Conservation (phyloP, 2,329 filamentous ascomycete species). For the Fusarium sp. region DNA sequence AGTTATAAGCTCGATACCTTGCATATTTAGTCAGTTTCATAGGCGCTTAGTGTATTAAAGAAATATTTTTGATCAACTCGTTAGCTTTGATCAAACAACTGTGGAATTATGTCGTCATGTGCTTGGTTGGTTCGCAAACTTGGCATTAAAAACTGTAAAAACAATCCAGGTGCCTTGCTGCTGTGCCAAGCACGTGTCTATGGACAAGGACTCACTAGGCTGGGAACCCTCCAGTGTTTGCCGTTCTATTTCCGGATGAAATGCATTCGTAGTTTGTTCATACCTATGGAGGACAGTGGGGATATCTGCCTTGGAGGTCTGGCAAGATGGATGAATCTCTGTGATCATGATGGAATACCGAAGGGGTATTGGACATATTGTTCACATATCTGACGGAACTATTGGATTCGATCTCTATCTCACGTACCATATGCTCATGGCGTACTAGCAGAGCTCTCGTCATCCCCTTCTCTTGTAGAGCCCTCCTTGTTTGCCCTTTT, state of each 20-base stretch:
- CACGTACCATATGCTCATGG: background rate
- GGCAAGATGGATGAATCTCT: background rate
- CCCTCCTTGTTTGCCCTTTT: background rate
- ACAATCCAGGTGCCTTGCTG: background rate
- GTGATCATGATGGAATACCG: background rate
- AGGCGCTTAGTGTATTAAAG: background rate
- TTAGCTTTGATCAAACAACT: background rate
- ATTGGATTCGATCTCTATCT: too few relatives aligned
- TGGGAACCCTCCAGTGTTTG: background rate
- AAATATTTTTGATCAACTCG: rapidly evolving
- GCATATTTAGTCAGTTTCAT: background rate
- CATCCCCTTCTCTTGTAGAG: background rate
- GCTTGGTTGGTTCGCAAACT: background rate
- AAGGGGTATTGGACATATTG: background rate
- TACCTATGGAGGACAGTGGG: background rate
- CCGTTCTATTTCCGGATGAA: background rate
- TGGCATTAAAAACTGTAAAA: too few relatives aligned
- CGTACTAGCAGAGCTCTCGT: background rate
- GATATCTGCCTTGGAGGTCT: background rate
- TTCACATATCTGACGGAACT: rapidly evolving
- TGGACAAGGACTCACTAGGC: background rate
- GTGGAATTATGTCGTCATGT: background rate
- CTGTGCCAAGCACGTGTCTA: background rate
- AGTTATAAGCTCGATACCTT: background rate
- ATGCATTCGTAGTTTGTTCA: background rate